A percentile compares a stretch with the other conserved stretches of the same genome.
Conservation (phyloP, 345 rosid genomes). For the Melastoma malabathricum region DNA sequence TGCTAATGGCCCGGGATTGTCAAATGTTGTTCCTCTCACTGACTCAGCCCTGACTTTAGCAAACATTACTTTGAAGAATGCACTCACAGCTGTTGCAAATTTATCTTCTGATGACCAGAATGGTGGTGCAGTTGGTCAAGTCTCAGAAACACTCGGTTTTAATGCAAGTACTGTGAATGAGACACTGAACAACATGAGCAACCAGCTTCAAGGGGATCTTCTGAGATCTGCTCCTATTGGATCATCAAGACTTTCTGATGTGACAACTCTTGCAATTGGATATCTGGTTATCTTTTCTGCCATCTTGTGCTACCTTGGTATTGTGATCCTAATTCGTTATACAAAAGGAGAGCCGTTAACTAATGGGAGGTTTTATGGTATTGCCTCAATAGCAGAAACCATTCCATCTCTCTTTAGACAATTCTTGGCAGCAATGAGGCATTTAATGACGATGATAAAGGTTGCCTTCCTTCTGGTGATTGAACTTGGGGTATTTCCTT, state of each 20-base stretch:
- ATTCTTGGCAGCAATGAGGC: conserved; percentile 94
- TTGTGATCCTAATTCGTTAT: conserved; percentile 73
- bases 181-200: conserved; percentile 35
- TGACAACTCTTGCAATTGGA: conserved; percentile 88
- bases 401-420: conserved; percentile 88
- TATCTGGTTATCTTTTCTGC: conserved; percentile 63
- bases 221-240: conserved; percentile 50
- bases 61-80: conserved; percentile 55
- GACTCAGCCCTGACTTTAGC: conserved; percentile 65
- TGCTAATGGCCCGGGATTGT: conserved; percentile 66
- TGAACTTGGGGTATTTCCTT: conserved; percentile 96
- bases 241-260: conserved; percentile 81
- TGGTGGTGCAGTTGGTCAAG: conserved; percentile 40
- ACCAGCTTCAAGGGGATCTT: conserved; percentile 43
- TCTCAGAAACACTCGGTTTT: conserved; percentile 45
- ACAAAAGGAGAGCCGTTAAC: conserved; percentile 93
- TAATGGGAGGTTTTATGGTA: conserved; percentile 68
- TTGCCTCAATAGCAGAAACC: conserved; percentile 72
- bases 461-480: conserved; percentile 96
- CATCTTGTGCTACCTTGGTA: conserved; percentile 68
- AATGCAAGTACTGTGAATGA: conserved; percentile 49
- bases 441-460: conserved; percentile 98
- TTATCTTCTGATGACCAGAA: conserved; percentile 64
- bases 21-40: conserved; percentile 47
- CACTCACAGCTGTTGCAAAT: conserved; percentile 62